Evolutionary conservation across 2,329 filamentous ascomycete species (phyloP).

Genomic region (Aulographum hederae): DNA sequence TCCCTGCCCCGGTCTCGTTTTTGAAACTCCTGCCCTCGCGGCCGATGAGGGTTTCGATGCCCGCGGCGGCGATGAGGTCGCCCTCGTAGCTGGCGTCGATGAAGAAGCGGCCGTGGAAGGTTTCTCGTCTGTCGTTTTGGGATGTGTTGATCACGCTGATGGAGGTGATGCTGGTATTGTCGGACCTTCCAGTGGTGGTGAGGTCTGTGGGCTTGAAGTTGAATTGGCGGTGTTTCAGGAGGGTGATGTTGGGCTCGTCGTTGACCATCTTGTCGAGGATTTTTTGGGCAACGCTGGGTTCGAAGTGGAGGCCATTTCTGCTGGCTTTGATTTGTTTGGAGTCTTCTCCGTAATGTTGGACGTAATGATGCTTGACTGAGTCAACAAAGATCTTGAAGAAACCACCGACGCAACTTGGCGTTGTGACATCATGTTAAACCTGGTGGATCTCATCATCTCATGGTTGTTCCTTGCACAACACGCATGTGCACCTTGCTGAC

Average conservation of each 20-base stretch:
- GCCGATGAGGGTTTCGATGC: neutral
- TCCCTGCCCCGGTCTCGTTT: constrained; percentile 6
- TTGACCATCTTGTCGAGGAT: neutral
- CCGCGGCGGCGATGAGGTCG: neutral
- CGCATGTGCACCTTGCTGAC: no score
- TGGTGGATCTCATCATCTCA: no score
- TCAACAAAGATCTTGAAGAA: constrained; percentile 8
- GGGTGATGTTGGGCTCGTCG: neutral
- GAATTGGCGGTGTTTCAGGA: neutral
- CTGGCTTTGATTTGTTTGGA: constrained; percentile 5
- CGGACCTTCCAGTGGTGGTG: no score
- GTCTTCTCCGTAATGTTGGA: constrained; percentile 5
- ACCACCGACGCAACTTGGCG: constrained; percentile 6
- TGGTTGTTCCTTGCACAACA: no score
- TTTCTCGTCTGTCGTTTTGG: no score
- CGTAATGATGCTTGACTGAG: constrained; percentile 7
- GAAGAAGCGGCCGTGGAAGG: neutral
- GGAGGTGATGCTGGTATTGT: neutral
- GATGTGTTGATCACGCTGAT: neutral
- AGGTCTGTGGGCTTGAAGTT: neutral
- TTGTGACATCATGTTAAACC: constrained; percentile 10
- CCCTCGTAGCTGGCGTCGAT: neutral
- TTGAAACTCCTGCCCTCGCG: constrained; percentile 6
- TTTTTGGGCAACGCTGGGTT: neutral
- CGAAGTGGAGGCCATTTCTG: neutral